Conservation (phyloP, 2,329 filamentous ascomycete species). For the Trichophyton verrucosum region DNA sequence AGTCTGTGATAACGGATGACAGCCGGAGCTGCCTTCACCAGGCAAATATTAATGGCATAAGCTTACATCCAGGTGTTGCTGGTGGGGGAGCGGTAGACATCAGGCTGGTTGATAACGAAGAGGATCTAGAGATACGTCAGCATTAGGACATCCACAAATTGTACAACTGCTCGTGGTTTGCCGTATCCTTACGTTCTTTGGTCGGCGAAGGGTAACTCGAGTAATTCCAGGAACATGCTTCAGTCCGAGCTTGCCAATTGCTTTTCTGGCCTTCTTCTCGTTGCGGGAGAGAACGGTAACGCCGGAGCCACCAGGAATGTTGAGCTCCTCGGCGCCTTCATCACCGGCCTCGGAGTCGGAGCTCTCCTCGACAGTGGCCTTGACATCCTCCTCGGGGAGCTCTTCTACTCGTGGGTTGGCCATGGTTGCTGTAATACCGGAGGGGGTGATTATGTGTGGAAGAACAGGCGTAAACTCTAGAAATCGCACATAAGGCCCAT, state of each 20-base stretch:
- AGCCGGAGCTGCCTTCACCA: neutral
- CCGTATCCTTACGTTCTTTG: constrained; percentile 82
- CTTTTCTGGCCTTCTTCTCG: constrained; percentile 99
- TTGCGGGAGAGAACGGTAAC: constrained; percentile 95
- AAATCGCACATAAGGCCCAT: neutral
- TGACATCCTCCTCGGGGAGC: constrained; percentile 76
- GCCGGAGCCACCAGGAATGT: constrained; percentile 70
- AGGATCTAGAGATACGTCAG: constrained; percentile 56
- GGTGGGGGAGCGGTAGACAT: constrained; percentile 98
- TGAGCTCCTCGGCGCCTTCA: constrained; percentile 42
- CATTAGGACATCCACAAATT: neutral
- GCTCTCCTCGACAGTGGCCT: constrained; percentile 63
- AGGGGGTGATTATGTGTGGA: neutral
- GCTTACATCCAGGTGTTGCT: constrained; percentile 99
- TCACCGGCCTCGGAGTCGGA: constrained; percentile 38
- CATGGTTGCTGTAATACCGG: constrained; percentile 28
- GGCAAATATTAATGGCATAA: constrained; percentile 12
- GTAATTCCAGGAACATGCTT: constrained; percentile 96
- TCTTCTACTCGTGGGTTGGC: constrained; percentile 50
- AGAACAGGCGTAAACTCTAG: neutral
- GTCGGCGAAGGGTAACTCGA: constrained; percentile 90
- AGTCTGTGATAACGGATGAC: neutral
- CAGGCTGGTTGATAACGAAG: constrained; percentile 98
- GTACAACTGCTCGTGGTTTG: neutral
- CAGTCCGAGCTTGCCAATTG: constrained; percentile 94